A percentile compares a stretch with the other conserved stretches of the same genome.
These are phyloP conservation scores for Vigna reflexopilosa DNA, from an alignment of 306 rosid species.

Conservation along the genomic window DNA sequence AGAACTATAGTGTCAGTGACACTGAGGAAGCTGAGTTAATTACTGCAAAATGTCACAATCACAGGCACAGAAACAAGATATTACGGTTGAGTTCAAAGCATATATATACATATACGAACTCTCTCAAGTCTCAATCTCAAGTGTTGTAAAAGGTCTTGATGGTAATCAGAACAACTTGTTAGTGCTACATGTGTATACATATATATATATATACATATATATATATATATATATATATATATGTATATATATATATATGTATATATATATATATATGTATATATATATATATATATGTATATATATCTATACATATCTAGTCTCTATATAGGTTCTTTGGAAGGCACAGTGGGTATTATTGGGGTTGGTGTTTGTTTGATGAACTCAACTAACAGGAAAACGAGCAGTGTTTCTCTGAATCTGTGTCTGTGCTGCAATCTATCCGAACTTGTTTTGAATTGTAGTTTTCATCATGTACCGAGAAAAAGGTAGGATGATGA, in stretches of 20 bases:
- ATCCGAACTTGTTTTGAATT: slow-evolving; percentile 54
- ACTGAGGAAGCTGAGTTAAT: slow-evolving; percentile 25
- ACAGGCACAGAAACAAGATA: slow-evolving; percentile 35
- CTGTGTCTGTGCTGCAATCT: slow-evolving; percentile 39
- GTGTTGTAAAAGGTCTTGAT: slow-evolving; percentile 28
- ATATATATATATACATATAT: no score
- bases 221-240: no score
- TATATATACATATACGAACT: not conserved
- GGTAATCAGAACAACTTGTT: slow-evolving; percentile 5
- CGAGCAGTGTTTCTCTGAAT: slow-evolving; percentile 56
- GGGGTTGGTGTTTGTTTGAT: slow-evolving; percentile 36
- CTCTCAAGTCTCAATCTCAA: slow-evolving; percentile 48
- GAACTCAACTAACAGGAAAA: slow-evolving; percentile 48
- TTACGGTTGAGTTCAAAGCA: slow-evolving; percentile 40
- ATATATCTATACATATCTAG: not conserved
- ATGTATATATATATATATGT: not conserved
- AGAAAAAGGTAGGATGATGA: slow-evolving; percentile 42
- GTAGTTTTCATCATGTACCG: slow-evolving; percentile 62
- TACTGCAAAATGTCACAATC: slow-evolving; percentile 45
- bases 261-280: no score
- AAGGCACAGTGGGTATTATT: slow-evolving; percentile 33
- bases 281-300: no score
- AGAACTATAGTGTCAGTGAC: slow-evolving; percentile 28
- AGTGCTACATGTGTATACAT: not conserved
- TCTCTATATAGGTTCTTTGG: slow-evolving; percentile 8